Base-by-base conservation (phyloP, 331 rosid species). In the Stylosanthes scabra region DNA sequence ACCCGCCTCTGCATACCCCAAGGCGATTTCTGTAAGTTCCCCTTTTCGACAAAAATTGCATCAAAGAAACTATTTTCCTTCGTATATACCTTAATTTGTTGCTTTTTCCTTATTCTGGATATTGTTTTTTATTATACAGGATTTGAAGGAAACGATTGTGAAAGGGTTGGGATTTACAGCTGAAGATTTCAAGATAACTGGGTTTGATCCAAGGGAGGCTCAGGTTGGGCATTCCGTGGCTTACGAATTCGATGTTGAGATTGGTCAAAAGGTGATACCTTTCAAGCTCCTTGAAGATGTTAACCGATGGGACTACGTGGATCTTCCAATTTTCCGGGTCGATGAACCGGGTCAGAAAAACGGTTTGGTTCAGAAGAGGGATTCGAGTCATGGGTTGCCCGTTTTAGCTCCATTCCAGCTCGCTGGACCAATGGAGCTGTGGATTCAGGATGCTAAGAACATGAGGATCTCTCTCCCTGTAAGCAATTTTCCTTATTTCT, bases 341-440 rank as follows among this genome's bases (percentile, higher is more conserved):
- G 85, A 89, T 79, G 78, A 80, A 64, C 75, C 83, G 63, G 70
- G 55, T 1, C 78, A 77, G 2, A 78, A 79, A 16, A 82, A 55
- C 11, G 88, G 78, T n/a, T 60, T 89, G 83, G 89, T 87, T 11
- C 77, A 56, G 82, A 88, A 78, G 63, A 75, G 75, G 39, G 74
- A 44, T 27, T 34, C 70, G 10, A 85, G 41, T 1, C 25, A 60
- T 5, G 78, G 67, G 50, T 82, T 85, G 63, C 97, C 96, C 1
- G 89, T 91, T 80, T 81, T 94, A 85, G 88, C 97, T 57, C 99
- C 99, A 12, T 94, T 94, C 72, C 93, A 88, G 83, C 83, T 94
- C 13, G 97, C 96, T 11, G 97, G 99, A 46, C 99, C 99, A 5
- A 90, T 94, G 96, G 99, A 94, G 81, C 89, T 94, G 12, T 94